These are phyloP conservation scores for Maudiozyma saulgeensis DNA, from an alignment of 805 yeast genomes.

Conservation along the genomic window DNA sequence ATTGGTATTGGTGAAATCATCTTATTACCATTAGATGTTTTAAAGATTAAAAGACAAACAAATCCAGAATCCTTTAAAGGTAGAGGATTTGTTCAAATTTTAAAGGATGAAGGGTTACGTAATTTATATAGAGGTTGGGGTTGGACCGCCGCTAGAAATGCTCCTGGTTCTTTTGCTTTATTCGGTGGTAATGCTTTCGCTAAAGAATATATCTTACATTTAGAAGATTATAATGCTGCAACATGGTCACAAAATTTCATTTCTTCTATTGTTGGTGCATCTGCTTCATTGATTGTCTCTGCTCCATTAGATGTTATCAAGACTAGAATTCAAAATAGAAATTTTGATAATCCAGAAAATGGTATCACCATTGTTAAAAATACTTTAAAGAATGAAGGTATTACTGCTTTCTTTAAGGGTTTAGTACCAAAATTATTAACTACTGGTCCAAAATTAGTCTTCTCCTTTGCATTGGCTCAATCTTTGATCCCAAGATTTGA, in stretches of 20 bases:
- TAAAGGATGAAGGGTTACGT: constrained; percentile 77
- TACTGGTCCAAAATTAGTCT: constrained; percentile 96
- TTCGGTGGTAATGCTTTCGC: constrained; percentile 99
- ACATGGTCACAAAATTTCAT: constrained; percentile 93
- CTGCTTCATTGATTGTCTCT: constrained; percentile 89
- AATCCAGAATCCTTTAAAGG: constrained; percentile 99
- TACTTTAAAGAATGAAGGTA: constrained; percentile 86
- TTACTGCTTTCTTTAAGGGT: constrained; percentile 89
- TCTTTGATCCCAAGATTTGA: constrained; percentile 94
- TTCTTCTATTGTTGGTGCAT: constrained; percentile 92
- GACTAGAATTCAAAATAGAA: constrained; percentile 95
- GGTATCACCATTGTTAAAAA: constrained; percentile 89
- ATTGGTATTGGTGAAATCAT: constrained; percentile 98
- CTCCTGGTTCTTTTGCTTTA: constrained; percentile 96
- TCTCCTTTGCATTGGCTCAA: constrained; percentile 97
- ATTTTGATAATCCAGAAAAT: constrained; percentile 89
- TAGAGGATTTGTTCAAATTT: constrained; percentile 82
- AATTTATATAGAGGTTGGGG: constrained; percentile 98
- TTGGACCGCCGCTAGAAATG: constrained; percentile 99
- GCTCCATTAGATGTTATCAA: constrained; percentile 98
- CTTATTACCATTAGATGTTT: constrained; percentile 86
- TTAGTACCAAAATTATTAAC: constrained; percentile 92
- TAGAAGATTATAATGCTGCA: constrained; percentile 79
- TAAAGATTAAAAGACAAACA: constrained; percentile 97
- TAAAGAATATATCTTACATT: constrained; percentile 85